Base-by-base conservation (phyloP, 192 early-diverging fungal genomes). In the Coemansia sp. region DNA sequence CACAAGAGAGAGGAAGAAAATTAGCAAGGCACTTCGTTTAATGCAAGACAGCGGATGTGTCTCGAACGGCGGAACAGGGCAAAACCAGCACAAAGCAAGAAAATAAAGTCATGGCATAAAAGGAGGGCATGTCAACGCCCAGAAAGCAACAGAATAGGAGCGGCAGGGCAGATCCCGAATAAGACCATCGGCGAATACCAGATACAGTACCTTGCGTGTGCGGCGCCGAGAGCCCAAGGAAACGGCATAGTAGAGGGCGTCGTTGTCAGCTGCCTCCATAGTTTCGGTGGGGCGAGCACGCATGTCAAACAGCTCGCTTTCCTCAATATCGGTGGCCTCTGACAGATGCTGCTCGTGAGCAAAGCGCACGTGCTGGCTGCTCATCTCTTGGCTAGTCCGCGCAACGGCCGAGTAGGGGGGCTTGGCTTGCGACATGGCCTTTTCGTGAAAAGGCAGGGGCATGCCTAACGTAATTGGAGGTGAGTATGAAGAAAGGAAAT, bases 281-380 rank as follows among this genome's bases (percentile, higher is more conserved):
- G 66, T 45, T 20, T 65, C 62, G 2, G 62, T 38, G 26, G 45
- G 64, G 36, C 67, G 64, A 31, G 68, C 18, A 1, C 59, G 37
- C 48, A 50, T 37, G 28, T 75, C 77, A 42, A 80, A 75, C 37
- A 80, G 59, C 71, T 68, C 77, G 56, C 75, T 75, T 73, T 80
- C 72, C 25, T 79, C 77, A 55, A 75, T 59, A 63, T 80, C 77
- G 34, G 65, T 69, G 6, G 68, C 71, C 20, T 67, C 65, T 0
- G 65, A 68, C 38, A 59, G 53, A 26, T 52, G 62, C 47, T 34
- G 61, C 57, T 69, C 68, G 56, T 56, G 62, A 42, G 59, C 56
- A 60, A 75, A 69, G n/a, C 59, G 77, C 53, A 69, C 77, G 13
- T 42, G 68, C n/a, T 23, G 52, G 48, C 38, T 48, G 37, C 66